These are phyloP conservation scores for Ganoderma multipileum DNA, from an alignment of 1,284 basidiomycete genomes.

Conservation along the genomic window DNA sequence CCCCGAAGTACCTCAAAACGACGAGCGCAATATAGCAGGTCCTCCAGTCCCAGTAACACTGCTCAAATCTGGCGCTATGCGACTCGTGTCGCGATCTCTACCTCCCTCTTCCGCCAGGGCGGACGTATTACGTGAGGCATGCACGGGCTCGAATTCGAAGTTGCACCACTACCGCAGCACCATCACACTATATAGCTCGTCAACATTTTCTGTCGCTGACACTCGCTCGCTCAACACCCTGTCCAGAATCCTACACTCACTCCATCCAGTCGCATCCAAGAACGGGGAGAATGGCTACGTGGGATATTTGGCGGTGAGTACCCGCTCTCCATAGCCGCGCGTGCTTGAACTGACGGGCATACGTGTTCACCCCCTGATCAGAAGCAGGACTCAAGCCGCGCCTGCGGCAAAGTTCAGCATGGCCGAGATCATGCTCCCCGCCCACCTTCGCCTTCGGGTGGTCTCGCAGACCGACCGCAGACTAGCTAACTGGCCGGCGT, in stretches of 20 bases:
- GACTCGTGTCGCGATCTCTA: too few relatives aligned
- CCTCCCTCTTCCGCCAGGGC: too few relatives aligned
- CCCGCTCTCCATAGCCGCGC: neutral
- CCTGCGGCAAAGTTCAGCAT: neutral
- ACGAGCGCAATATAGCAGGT: too few relatives aligned
- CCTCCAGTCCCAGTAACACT: too few relatives aligned
- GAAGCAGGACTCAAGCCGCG: neutral
- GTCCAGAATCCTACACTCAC: neutral
- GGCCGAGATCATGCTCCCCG: constrained; percentile 12
- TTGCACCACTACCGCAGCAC: neutral
- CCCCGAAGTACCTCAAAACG: too few relatives aligned
- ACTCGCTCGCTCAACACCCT: neutral
- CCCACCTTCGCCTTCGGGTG: constrained; percentile 10
- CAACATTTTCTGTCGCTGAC: neutral
- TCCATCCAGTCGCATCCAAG: neutral
- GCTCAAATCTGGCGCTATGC: too few relatives aligned
- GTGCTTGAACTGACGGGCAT: neutral
- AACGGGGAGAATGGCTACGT: neutral
- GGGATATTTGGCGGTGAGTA: neutral
- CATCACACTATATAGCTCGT: neutral
- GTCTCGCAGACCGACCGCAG: neutral
- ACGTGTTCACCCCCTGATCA: neutral
- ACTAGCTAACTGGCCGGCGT: constrained; percentile 14
- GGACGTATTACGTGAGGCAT: neutral
- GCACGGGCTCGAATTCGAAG: neutral